Evolutionary conservation across 805 yeast genomes (phyloP), one percentile per base, ranked within the genome.

Genomic region (Suhomyces prunicola): DNA sequence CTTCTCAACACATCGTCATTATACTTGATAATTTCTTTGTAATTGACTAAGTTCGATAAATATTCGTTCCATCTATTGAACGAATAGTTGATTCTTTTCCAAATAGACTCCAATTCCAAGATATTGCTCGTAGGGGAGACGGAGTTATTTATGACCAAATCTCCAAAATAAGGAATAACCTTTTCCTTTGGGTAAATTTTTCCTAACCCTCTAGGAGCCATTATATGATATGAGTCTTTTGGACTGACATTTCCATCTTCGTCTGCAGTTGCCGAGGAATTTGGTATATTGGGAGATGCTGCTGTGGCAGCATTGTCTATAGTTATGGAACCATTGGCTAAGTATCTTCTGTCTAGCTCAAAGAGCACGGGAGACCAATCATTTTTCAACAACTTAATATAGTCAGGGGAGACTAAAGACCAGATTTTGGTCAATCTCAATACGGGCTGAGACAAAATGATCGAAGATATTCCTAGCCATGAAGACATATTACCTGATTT

Each of bases 321-420:
- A 39, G 50, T 51, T n/a, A 57, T 45, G 17, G 62, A 53, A 9
- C 70, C 73, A 54, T 69, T 71, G 10, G 72, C 71, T 67, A 88
- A 76, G 47, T 86, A 80, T 59, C 94, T 78, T 63, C 94, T 80
- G 57, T 90, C 96, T 35, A 93, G 76, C 64, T 92, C 97, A 70
- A 88, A 90, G 7, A 90, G 86, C 23, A 93, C 96, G 2, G 96
- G 96, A 0, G 94, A 89, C 97, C 97, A 93, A 60, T 88, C 96
- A 48, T 84, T 83, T 44, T 85, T 81, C 27, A 90, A 81, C 2
- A 82, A 72, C 51, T 81, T 84, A 50, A 88, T 68, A 46, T 81
- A 74, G 27, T 80, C 80, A 19, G 80, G 78, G 12, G 87, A 80
- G 4, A 91, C 88, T 47, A 76, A 73, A 6, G 85, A 73, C 98